Base-by-base conservation (phyloP, 257 asterid genomes). In the Scutellaria barbata region DNA sequence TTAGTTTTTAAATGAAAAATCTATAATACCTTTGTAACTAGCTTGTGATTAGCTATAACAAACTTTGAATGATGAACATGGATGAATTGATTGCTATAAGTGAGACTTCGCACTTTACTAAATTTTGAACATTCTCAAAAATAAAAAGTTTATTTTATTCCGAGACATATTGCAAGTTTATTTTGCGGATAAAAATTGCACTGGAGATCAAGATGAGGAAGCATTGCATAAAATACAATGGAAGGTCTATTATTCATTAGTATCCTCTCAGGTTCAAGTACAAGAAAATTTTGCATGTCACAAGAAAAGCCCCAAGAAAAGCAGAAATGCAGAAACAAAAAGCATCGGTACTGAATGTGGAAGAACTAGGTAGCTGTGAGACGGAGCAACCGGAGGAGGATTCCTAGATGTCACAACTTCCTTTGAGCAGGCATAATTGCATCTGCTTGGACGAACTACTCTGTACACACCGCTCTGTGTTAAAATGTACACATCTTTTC, bases 361-460 rank as follows among this genome's bases (percentile, higher is more conserved):
- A 63, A 12, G 59, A 30, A 78, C 41, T 68, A 74, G 40, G 55
- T 71, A 74, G 69, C 83, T 74, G 40, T 66, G 69, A 58, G 96
- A 82, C 11, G 86, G 84, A 50, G 93, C 74, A 52, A 79, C 37
- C 10, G 82, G 76, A 40, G 86, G 72, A 48, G 80, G 73, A 35
- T 51, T 64, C 35, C 70, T 47, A 6, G 89, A 45, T 1, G 73
- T 58, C 35, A 45, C 76, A 0, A 67, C 87, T 84, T 94, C 97
- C 89, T 85, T 88, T 0, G 96, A 75, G 89, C 99, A 91, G 56
- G 82, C 74, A 75, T 86, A 91, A 46, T 76, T 83, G 74, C 99
- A 94, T n/a, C 98, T 82, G 77, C 96, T 91, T 8, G 99, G 97
- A 20, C 96, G 85, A 76, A 91, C 98, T 2, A 91, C 83, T 77